Conservation (phyloP, 106 monocot genomes). For the Ottelia alismoides region DNA sequence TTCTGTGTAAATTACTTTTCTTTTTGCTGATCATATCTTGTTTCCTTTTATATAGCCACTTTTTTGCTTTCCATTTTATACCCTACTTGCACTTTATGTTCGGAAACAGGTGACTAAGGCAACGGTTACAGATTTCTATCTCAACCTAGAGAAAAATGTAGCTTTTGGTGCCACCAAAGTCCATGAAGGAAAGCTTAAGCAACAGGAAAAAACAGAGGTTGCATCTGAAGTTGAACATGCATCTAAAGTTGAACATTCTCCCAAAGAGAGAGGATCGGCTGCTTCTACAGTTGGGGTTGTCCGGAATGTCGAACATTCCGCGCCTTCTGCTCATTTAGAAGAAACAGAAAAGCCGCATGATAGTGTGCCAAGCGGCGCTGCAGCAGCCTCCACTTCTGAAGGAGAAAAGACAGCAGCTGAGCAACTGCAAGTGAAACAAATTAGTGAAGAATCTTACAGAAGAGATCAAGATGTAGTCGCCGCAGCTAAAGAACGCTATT, state of each 20-base stretch:
- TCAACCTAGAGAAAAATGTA: slow-evolving; percentile 68
- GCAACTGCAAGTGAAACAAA: slow-evolving; percentile 1
- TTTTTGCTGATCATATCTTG: no score
- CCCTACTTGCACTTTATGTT: no score
- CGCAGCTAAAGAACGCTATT: slow-evolving; percentile 55
- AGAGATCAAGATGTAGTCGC: slow-evolving; percentile 62
- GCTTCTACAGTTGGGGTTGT: slow-evolving; percentile 5
- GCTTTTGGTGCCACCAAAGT: slow-evolving; percentile 90
- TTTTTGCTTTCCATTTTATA: no score
- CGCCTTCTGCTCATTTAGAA: background rate
- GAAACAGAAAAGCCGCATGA: background rate
- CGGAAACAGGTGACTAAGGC: slow-evolving; percentile 67
- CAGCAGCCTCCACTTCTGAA: slow-evolving; percentile 1
- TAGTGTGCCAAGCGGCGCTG: background rate
- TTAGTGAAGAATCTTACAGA: slow-evolving; percentile 27
- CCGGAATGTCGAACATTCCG: background rate
- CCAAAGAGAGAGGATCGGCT: background rate
- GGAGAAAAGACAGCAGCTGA: slow-evolving; percentile 4
- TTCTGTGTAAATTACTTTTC: no score
- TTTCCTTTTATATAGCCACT: no score
- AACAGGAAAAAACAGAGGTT: background rate
- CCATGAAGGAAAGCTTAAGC: background rate
- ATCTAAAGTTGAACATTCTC: background rate
- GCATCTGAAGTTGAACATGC: background rate
- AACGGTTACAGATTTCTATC: slow-evolving; percentile 69